Evolutionary conservation across 2,329 filamentous ascomycete genomes (phyloP), one percentile per base, ranked within the genome.

Genomic region (Xylariales sp.): DNA sequence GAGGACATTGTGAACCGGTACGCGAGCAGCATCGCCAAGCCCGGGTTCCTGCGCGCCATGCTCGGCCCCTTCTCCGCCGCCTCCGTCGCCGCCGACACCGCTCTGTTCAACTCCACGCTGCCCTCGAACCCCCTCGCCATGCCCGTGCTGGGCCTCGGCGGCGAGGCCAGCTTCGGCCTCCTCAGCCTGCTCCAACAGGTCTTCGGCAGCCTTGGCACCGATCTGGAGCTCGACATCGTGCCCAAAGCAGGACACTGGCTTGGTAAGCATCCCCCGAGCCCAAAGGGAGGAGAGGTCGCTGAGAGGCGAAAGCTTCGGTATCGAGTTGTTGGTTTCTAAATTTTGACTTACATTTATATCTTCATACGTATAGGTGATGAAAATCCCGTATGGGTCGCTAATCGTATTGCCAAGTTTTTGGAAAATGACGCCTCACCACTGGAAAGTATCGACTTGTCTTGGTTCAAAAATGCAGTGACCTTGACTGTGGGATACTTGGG

Each of bases 31-130:
- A 63, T 70, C n/a, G 51, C 57, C 0, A 70, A 69, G 44, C 63
- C 66, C 0, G 66, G 66, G 0, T 70, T 69, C 34, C 38, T 70
- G 14, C 44, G 65, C 23, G 55, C 57, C 0, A 64, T 66, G 54
- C 42, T 69, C 11, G 57, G 56, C 0, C 59, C 59, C 0, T 67
- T 69, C 37, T 56, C 50, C 1, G 47, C 40, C 5, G 41, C 49
- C 4, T 53, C 56, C 1, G 53, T 61, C 4, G 49, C 54, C 2
- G 55, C 52, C 3, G 65, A 67, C 20, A 44, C 51, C 0, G 40
- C 35, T 0, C 67, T 66, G 38, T 69, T 69, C 50, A 58, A 49
- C 10, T 40, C 36, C 0, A 51, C 50, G 0, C 17, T 66, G 5
- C 51, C 44, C 2, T 33, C 32, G 29, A 43, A 23, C 1, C 51